Evolutionary conservation across 2,329 filamentous ascomycete genomes (phyloP).

Genomic region (Colletotrichum chrysophilum): DNA sequence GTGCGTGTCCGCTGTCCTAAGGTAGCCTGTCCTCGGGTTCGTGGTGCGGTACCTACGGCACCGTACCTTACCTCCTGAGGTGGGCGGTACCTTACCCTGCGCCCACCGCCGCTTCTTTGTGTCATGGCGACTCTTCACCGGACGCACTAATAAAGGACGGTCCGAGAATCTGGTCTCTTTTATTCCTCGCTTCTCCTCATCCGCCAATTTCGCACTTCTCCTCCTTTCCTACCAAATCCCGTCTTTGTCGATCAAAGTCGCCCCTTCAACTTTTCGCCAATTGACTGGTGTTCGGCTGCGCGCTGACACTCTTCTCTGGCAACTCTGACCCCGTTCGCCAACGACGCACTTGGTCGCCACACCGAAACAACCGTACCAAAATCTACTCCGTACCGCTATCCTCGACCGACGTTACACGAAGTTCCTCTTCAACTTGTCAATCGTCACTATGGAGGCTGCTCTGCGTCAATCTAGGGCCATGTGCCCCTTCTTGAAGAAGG

Average conservation of each 20-base stretch:
- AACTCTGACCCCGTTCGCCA: background rate
- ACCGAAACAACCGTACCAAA: background rate
- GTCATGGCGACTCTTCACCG: slow-evolving; percentile 22
- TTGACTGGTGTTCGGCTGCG: slow-evolving; percentile 12
- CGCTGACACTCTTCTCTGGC: slow-evolving; percentile 13
- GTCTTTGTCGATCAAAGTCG: background rate
- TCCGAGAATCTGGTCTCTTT: slow-evolving; percentile 15
- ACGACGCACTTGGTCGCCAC: slow-evolving; percentile 9
- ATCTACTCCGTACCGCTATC: background rate
- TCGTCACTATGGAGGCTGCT: slow-evolving; percentile 80
- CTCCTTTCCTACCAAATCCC: background rate
- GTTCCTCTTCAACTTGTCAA: background rate
- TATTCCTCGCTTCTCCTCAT: slow-evolving; percentile 1
- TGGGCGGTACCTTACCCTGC: background rate
- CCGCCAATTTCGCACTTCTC: background rate
- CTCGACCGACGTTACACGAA: background rate
- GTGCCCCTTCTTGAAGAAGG: slow-evolving; percentile 97
- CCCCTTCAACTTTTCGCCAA: background rate
- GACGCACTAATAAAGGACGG: slow-evolving; percentile 19
- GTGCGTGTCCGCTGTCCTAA: background rate
- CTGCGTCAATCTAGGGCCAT: slow-evolving; percentile 94
- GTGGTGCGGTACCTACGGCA: background rate
- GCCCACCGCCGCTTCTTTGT: slow-evolving; percentile 1
- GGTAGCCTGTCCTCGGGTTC: background rate
- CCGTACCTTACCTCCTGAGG: background rate